Base-by-base conservation (phyloP, 2,329 filamentous ascomycete species). In the Pseudogymnoascus sp. region DNA sequence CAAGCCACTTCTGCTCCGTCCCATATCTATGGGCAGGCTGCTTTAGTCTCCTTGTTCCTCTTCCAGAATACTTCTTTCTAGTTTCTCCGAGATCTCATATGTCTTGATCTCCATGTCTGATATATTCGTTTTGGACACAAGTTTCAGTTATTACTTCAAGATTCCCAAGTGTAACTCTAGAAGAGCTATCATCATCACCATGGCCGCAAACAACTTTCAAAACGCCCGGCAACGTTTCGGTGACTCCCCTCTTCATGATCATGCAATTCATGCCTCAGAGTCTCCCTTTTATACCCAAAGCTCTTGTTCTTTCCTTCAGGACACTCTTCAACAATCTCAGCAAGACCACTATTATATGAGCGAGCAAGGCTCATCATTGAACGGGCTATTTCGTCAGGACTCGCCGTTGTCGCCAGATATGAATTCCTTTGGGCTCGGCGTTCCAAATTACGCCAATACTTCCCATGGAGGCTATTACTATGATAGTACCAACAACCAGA, bases 71-170 rank as follows among this genome's bases (percentile, higher is more conserved):
- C 50, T 56, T 56, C 50, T 56, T 56, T 56, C 16, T 56, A 19
- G 50, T 33, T 56, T 56, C 31, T 56, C 50, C 50, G 50, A 56
- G 50, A 56, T 56, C 50, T 56, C 50, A 56, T 41, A 56, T 56
- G 50, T 56, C 50, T 56, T 56, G 50, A 56, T 19, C 50, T 56
- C 26, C 28, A 56, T 56, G 50, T 56, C 50, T 56, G 28, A 56
- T 56, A 56, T 56, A 56, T 56, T 19, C 28, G 28, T 56, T 33
- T 56, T 56, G 50, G 26, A 56, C 50, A 56, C 50, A 33, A n/a
- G 50, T 56, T 56, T 56, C 50, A 56, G 16, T 8, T 33, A 56
- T 56, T 56, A 56, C 50, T 56, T 22, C 50, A 56, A 56, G 50
- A 56, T 33, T 56, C 28, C 50, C 50, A 28, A 56, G 50, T 56